Base-by-base conservation (phyloP, 164 flowering plant species). In the Tetracentron sinense region DNA sequence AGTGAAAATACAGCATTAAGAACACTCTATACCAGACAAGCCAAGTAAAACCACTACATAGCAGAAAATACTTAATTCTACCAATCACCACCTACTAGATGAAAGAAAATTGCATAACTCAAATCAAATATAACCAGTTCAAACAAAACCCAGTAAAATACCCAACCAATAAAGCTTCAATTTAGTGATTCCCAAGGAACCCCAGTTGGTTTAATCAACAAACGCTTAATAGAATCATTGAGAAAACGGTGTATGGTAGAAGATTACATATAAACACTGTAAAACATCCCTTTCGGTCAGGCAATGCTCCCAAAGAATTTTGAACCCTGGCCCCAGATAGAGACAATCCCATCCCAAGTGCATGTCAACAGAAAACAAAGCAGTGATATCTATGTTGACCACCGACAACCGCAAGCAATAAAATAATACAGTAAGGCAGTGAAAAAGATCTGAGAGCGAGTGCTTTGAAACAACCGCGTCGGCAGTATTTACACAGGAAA, bases 331-430 rank as follows among this genome's bases (percentile, higher is more conserved):
- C 20, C 33, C n/a, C 56, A 26, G 56, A 14, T 11, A 53, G n/a
- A 53, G n/a, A 26, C 12, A 49, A 2, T 14, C 7, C 55, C 27
- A 15, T 23, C 17, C 56, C 27, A 25, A 15, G 33, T 53, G 30
- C 56, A 53, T 7, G 1, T 52, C 2, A 14, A 14, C 19, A 23
- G 14, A 53, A 27, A 53, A 0, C 2, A n/a, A n/a, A n/a, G 8
- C 1, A 23, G 30, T 26, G n/a, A 26, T 20, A 29, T 61, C 28
- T 49, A 49, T 27, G 42, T 49, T 23, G 29, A 30, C 26, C 28
- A 30, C 64, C 55, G 64, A 49, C 64, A 48, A 49, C 66, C 23
- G 15, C 52, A 26, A 42, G 42, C 59, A 55, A 42, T 42, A 54
- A 54, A 53, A n/a, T 53, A 1, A n/a, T 17, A 23, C 8, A 42